Percentiles rank a stretch among this genome's conserved stretches.
These are phyloP conservation scores for Cercospora sp. DNA, from an alignment of 2,329 filamentous ascomycete genomes.

Conservation along the genomic window DNA sequence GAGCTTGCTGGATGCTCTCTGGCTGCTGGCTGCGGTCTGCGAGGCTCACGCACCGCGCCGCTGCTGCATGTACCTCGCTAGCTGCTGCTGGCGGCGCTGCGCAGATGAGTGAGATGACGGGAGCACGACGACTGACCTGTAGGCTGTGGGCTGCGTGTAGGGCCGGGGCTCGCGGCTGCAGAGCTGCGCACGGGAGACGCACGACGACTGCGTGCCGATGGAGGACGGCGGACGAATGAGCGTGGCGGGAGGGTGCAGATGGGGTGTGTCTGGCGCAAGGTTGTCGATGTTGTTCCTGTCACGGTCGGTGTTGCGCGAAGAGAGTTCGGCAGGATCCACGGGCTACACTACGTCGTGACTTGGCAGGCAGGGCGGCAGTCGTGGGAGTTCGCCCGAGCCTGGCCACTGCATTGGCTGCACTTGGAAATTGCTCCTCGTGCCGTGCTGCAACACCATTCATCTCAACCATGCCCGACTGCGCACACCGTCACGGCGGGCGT, in stretches of 20 bases:
- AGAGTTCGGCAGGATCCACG: background rate
- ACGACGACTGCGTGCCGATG: background rate
- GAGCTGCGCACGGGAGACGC: background rate
- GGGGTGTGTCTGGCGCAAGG: background rate
- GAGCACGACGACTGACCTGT: background rate
- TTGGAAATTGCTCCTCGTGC: slow-evolving; percentile 3
- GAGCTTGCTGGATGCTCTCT: background rate
- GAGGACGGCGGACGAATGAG: slow-evolving; percentile 1
- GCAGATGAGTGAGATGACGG: slow-evolving; percentile 1
- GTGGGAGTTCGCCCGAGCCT: background rate
- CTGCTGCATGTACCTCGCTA: slow-evolving; percentile 5
- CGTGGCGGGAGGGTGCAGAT: background rate
- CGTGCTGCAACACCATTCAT: background rate
- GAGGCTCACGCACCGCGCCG: background rate
- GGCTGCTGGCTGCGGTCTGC: background rate
- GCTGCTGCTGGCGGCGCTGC: background rate
- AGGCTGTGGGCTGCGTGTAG: background rate
- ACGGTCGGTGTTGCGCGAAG: background rate
- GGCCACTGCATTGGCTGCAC: background rate
- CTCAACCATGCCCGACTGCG: background rate
- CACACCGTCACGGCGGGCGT: too few species aligned
- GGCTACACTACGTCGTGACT: background rate
- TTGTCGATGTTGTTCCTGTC: slow-evolving; percentile 1
- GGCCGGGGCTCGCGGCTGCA: background rate
- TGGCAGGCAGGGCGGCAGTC: background rate